Percentiles rank a stretch among this genome's conserved stretches.
These are phyloP conservation scores for Cladophialophora psammophila DNA, from an alignment of 2,329 filamentous ascomycete species.

Conservation along the genomic window DNA sequence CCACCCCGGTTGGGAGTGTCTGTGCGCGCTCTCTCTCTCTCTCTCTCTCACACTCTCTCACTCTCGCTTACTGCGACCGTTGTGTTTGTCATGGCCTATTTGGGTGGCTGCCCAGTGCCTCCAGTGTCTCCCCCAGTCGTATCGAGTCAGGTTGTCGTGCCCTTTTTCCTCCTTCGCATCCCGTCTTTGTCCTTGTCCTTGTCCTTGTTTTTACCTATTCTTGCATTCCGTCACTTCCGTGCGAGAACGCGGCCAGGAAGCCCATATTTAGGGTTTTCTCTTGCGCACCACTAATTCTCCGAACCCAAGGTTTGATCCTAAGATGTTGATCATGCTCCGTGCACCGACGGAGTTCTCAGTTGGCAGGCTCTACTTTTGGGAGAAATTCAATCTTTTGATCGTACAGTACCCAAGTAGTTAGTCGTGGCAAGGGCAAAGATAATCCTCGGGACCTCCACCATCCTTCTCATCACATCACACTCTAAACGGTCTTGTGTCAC, in stretches of 20 bases:
- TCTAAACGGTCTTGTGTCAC: background rate
- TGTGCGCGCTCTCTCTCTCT: background rate
- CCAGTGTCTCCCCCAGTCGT: background rate
- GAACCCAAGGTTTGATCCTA: background rate
- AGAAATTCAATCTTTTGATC: too few species aligned
- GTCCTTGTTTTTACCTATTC: too few species aligned
- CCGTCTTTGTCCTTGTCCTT: background rate
- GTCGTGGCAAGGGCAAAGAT: too few species aligned
- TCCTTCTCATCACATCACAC: conserved; percentile 6
- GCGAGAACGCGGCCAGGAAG: background rate
- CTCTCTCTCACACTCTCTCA: background rate
- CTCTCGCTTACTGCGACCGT: conserved; percentile 15
- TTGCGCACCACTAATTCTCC: background rate
- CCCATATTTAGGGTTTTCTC: conserved; percentile 3
- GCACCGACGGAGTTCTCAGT: background rate
- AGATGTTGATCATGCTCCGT: conserved; percentile 4
- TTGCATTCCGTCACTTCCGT: too few species aligned
- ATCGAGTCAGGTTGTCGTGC: background rate
- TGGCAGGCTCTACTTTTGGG: too few species aligned
- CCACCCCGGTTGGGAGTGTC: too few species aligned
- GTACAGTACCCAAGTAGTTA: too few species aligned
- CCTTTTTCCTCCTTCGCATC: background rate
- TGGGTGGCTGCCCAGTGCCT: background rate
- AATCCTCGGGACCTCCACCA: too few species aligned
- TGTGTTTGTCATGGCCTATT: background rate